Conservation (phyloP, 257 asterid species). For the Plantago elongata region DNA sequence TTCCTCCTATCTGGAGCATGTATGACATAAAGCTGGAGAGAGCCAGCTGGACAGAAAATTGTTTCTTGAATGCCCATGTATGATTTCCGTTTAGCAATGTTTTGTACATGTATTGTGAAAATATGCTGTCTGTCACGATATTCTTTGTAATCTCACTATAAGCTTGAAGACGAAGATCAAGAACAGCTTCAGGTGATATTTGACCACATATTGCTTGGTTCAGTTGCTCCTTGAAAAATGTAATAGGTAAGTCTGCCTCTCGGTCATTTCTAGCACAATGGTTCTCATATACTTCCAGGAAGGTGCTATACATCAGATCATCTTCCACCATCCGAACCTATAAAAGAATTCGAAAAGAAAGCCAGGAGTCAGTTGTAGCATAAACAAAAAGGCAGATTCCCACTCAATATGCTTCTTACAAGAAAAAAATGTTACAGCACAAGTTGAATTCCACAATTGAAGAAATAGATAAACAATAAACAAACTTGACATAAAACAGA, state of each 20-base stretch:
- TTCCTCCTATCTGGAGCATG: constrained; percentile 97
- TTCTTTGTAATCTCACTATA: constrained; percentile 77
- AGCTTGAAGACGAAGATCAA: constrained; percentile 94
- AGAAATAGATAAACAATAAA: background rate
- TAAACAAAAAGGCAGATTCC: background rate
- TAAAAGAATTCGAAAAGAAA: constrained; percentile 6
- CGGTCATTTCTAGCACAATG: constrained; percentile 94
- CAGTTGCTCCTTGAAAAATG: constrained; percentile 88
- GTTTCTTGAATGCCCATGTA: constrained; percentile 96
- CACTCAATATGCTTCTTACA: too few species aligned
- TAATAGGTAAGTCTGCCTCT: constrained; percentile 88
- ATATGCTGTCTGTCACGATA: constrained; percentile 80
- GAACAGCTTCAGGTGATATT: constrained; percentile 92
- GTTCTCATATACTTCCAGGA: constrained; percentile 96
- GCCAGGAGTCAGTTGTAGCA: constrained; percentile 8
- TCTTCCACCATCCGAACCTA: constrained; percentile 99
- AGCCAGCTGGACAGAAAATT: constrained; percentile 91
- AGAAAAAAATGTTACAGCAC: background rate
- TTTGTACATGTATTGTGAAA: constrained; percentile 98
- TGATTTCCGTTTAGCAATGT: constrained; percentile 85
- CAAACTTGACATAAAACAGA: too few species aligned
- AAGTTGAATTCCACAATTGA: background rate
- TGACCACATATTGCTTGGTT: constrained; percentile 97
- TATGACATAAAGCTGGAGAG: constrained; percentile 93
- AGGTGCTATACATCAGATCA: constrained; percentile 94